Conservation (phyloP, 2,329 filamentous ascomycete species). For the Chaetothyriales sp. region DNA sequence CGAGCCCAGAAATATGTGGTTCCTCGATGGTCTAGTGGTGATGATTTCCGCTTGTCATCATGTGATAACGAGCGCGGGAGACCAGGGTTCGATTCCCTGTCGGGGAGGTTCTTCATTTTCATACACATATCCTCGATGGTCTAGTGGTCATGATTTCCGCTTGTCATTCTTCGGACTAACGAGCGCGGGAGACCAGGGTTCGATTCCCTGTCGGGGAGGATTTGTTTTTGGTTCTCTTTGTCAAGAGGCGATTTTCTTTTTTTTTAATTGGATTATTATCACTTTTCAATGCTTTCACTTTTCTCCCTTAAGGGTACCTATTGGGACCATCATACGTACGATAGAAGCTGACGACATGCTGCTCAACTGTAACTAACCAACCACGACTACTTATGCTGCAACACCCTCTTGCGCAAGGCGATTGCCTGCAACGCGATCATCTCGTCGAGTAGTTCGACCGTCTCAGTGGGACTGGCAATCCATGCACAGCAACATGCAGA, state of each 20-base stretch:
- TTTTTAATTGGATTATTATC: background rate
- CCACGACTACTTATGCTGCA: constrained; percentile 1
- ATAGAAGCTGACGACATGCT: no score
- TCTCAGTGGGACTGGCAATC: constrained; percentile 88
- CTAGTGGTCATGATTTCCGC: constrained; percentile 15
- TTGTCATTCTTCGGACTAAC: constrained; percentile 5
- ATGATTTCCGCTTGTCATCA: constrained; percentile 14
- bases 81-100: constrained; percentile 11
- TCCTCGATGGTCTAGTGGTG: constrained; percentile 12
- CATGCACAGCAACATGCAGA: constrained; percentile 88
- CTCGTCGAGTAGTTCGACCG: constrained; percentile 77
- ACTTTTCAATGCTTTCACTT: no score
- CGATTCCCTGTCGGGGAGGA: constrained; percentile 6
- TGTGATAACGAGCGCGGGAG: constrained; percentile 5
- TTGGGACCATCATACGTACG: no score
- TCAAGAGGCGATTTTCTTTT: background rate
- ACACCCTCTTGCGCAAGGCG: no score
- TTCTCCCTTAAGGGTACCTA: no score
- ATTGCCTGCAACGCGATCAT: constrained; percentile 13
- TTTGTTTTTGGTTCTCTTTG: background rate
- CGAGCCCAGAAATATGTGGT: no score
- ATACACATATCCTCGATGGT: constrained; percentile 6
- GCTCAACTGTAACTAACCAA: no score
- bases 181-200: constrained; percentile 12
- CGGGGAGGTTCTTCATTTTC: background rate